Base-by-base conservation (phyloP, 306 rosid species). In the Urtica urens region DNA sequence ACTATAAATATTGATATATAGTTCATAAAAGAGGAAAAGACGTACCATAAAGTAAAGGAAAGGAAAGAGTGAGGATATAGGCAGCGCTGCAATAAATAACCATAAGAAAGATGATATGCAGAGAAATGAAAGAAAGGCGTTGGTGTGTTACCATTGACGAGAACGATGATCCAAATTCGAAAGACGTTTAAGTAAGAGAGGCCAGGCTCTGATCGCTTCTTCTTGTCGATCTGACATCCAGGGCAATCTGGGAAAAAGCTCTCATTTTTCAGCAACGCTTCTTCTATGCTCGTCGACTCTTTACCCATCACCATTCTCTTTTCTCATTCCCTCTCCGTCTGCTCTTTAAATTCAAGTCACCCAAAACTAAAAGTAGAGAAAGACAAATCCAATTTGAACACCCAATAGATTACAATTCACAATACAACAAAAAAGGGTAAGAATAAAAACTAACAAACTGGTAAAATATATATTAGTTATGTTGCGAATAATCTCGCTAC, bases 41-140 rank as follows among this genome's bases (percentile, higher is more conserved):
- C 52, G 24, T 13, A 46, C 52, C 52, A 46, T 46, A 34, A 46
- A 46, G 27, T 46, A 46, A 10, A 46, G 35, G 34, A 46, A 46
- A 46, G 52, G 52, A 26, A 46, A 46, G 17, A 46, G 52, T 34
- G 52, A 46, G 7, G 52, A 25, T 46, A 46, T 46, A 23, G 52
- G 52, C 34, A 46, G 33, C 24, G 52, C 52, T 46, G 52, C 4
- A 23, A 25, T 14, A 26, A 5, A 1, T 0, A 46, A 46, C 14
- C 6, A 25, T 23, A 24, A 40, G 6, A 0, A 40, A 40, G 20
- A n/a, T 43, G 24, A 18, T 5, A 18, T 2, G 14, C 7, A 3
- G 11, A 19, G 15, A 22, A 1, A 10, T 8, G 2, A 44, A 5
- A 1, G 9, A 44, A 44, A 3, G n/a, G 11, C 0, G 9, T 3